phyloP scores from a whole-genome alignment of 345 rosid genomes.

The Lepidium aucheri region DNA sequence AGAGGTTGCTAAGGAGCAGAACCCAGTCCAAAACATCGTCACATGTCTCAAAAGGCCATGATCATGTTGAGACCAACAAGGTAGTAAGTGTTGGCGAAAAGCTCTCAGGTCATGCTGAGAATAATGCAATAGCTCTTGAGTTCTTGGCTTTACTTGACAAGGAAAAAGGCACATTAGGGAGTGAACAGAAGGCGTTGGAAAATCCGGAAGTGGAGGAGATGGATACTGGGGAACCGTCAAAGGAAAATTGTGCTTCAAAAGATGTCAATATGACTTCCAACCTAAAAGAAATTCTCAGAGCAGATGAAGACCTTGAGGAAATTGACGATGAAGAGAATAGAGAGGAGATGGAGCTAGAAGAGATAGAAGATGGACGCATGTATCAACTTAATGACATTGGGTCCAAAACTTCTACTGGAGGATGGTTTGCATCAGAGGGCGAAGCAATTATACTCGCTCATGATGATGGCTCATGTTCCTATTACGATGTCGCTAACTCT shows the following conservation, averaged over 20 bases:
- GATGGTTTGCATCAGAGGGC: constrained; percentile 98
- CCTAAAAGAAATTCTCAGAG: constrained; percentile 45
- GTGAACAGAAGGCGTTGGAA: constrained; percentile 26
- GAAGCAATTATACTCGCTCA: constrained; percentile 91
- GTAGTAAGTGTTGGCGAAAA: constrained; percentile 35
- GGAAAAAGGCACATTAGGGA: constrained; percentile 24
- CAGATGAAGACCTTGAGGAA: constrained; percentile 75
- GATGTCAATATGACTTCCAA: constrained; percentile 24
- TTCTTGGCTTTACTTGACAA: constrained; percentile 52
- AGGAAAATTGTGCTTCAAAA: constrained; percentile 31
- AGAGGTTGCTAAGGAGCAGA: constrained; percentile 66
- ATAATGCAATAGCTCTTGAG: constrained; percentile 46
- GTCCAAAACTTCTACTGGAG: constrained; percentile 62
- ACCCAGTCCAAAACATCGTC: constrained; percentile 32
- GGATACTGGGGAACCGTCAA: constrained; percentile 40
- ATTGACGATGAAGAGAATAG: constrained; percentile 68
- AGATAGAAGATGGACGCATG: constrained; percentile 42
- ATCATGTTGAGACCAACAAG: constrained; percentile 17
- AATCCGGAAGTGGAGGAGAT: constrained; percentile 46
- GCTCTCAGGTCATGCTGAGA: constrained; percentile 34
- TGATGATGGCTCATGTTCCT: constrained; percentile 86
- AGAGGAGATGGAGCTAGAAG: constrained; percentile 40
- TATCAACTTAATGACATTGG: constrained; percentile 62
- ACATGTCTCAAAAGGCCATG: constrained; percentile 23
- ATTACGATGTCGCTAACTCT: constrained; percentile 68